Percentiles rank a stretch among this genome's conserved stretches.
phyloP scores from a whole-genome alignment of 1,284 basidiomycete genomes.

The Neotropicomus parvogracilis region DNA sequence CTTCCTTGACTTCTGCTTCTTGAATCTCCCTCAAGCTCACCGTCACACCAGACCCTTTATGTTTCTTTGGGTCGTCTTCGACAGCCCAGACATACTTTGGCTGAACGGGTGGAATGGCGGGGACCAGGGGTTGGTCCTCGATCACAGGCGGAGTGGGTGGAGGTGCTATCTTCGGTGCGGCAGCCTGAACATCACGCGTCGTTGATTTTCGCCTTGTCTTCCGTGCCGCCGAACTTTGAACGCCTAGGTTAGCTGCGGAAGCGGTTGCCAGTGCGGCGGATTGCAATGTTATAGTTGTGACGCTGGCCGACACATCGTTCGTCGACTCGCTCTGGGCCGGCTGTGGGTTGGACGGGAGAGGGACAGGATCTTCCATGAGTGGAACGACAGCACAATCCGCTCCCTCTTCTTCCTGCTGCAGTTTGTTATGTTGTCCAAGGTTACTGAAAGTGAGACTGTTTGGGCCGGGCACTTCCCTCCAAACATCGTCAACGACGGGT shows the following conservation, averaged over 20 bases:
- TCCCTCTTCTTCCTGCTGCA: constrained; percentile 29
- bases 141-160: constrained; percentile 10
- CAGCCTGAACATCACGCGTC: constrained; percentile 24
- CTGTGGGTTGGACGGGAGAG: constrained; percentile 10
- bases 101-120: constrained; percentile 28
- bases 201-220: constrained; percentile 34
- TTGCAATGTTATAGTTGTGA: constrained; percentile 9
- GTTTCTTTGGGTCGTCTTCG: constrained; percentile 61
- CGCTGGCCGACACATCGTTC: constrained; percentile 12
- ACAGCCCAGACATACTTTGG: constrained; percentile 58
- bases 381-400: constrained; percentile 9
- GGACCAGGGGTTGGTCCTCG: constrained; percentile 28
- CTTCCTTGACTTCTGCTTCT: constrained; percentile 83
- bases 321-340: constrained; percentile 14
- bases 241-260: constrained; percentile 2
- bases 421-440: constrained; percentile 55
- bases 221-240: constrained; percentile 12
- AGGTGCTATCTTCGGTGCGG: constrained; percentile 25
- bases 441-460: constrained; percentile 54
- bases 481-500: constrained; percentile 41
- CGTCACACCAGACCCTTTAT: constrained; percentile 42
- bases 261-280: constrained; percentile 8
- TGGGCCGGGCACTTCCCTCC: constrained; percentile 43
- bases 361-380: constrained; percentile 14
- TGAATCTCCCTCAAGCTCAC: constrained; percentile 92